Conservation (phyloP, 345 rosid genomes). For the Arabidopsis thaliana region TAIR10.1 NC_003071.7:10897501-10898000, state of each 20-base stretch:
- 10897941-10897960: slow-evolving; percentile 2
- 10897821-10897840: slow-evolving; percentile 49
- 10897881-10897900: slow-evolving; percentile 81
- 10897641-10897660: slow-evolving; percentile 80
- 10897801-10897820: slow-evolving; percentile 57
- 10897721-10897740: slow-evolving; percentile 15
- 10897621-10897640: slow-evolving; percentile 62
- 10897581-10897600: slow-evolving; percentile 72
- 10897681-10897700: slow-evolving; percentile 55
- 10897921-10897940: neutral
- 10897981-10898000: neutral
- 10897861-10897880: slow-evolving; percentile 62
- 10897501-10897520: slow-evolving; percentile 63
- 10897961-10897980: slow-evolving; percentile 10
- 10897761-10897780: slow-evolving; percentile 51
- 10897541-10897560: slow-evolving; percentile 69
- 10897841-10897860: slow-evolving; percentile 50
- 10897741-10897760: slow-evolving; percentile 23
- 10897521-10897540: slow-evolving; percentile 55
- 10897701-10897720: slow-evolving; percentile 38
- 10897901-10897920: slow-evolving; percentile 55
- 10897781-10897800: slow-evolving; percentile 66
- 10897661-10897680: slow-evolving; percentile 84
- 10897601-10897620: slow-evolving; percentile 65
- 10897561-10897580: slow-evolving; percentile 65